Evolutionary conservation across 2,329 filamentous ascomycete species (phyloP).

Genomic region (Annulohypoxylon truncatum): DNA sequence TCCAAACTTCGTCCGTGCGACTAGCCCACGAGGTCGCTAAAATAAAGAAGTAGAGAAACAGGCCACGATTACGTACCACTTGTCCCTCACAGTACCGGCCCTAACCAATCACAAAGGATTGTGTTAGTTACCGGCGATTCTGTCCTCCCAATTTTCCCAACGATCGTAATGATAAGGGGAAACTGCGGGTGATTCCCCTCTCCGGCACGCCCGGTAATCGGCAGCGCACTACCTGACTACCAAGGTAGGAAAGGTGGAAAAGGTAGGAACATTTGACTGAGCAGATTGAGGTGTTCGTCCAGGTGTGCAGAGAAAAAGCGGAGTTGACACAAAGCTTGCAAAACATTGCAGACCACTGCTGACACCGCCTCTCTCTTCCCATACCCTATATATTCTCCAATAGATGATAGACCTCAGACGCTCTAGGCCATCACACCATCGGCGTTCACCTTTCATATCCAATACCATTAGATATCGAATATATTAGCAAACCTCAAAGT

Average conservation of each 20-base stretch:
- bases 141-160: conserved; percentile 25
- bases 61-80: conserved; percentile 36
- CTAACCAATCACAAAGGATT: conserved; percentile 36
- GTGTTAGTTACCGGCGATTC: conserved; percentile 22
- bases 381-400: conserved; percentile 16
- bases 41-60: conserved; percentile 20
- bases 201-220: conserved; percentile 27
- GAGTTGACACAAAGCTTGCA: conserved; percentile 23
- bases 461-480: conserved; percentile 11
- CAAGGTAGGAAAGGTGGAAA: neutral
- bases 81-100: conserved; percentile 2
- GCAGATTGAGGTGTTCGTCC: conserved; percentile 9
- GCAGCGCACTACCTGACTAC: conserved; percentile 15
- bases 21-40: neutral
- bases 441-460: conserved; percentile 19
- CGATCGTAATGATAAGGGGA: conserved; percentile 28
- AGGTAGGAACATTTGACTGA: neutral
- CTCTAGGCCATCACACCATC: conserved; percentile 18
- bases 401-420: conserved; percentile 14
- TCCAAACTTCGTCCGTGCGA: neutral
- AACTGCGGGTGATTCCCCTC: conserved; percentile 28
- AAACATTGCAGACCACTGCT: conserved; percentile 4
- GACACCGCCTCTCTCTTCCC: conserved; percentile 42
- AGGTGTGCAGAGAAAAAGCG: conserved; percentile 31
- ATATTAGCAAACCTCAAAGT: conserved; percentile 12